Evolutionary conservation across 371 early-diverging fungal species (phyloP).

Genomic region (Mortierella sp.): DNA sequence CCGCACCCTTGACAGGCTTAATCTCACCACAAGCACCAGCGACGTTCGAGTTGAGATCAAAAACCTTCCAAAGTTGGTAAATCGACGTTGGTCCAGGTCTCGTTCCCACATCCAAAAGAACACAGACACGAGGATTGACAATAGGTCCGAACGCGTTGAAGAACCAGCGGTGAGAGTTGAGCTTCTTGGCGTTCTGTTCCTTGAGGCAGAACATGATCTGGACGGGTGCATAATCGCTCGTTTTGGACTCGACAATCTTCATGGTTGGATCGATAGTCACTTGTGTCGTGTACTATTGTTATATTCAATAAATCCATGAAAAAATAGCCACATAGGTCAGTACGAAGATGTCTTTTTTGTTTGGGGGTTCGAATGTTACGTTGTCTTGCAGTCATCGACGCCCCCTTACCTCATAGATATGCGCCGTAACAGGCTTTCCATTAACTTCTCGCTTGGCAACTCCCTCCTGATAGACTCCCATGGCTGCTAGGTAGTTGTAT

Average conservation of each 20-base stretch:
- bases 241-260: conserved; percentile 58
- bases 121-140: conserved; percentile 79
- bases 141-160: conserved; percentile 80
- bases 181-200: conserved; percentile 90
- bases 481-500: conserved; percentile 66
- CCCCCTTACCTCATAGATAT: conserved; percentile 75
- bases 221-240: conserved; percentile 74
- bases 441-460: conserved; percentile 71
- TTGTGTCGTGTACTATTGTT: conserved; percentile 74
- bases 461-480: conserved; percentile 81
- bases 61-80: conserved; percentile 79
- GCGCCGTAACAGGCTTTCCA: conserved; percentile 73
- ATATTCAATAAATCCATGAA: too few relatives aligned
- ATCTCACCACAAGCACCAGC: conserved; percentile 88
- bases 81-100: conserved; percentile 68
- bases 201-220: conserved; percentile 88
- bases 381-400: too few relatives aligned
- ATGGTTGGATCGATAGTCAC: conserved; percentile 64
- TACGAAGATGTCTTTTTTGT: too few relatives aligned
- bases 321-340: too few relatives aligned
- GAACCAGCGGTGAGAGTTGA: conserved; percentile 92
- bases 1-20: conserved; percentile 66
- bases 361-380: too few relatives aligned
- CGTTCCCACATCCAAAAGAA: conserved; percentile 83
- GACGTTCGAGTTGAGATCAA: conserved; percentile 68